A percentile compares a stretch with the other conserved stretches of the same genome.
Evolutionary conservation across 2,329 filamentous ascomycete species (phyloP).

Genomic region (Orbilia quercus): DNA sequence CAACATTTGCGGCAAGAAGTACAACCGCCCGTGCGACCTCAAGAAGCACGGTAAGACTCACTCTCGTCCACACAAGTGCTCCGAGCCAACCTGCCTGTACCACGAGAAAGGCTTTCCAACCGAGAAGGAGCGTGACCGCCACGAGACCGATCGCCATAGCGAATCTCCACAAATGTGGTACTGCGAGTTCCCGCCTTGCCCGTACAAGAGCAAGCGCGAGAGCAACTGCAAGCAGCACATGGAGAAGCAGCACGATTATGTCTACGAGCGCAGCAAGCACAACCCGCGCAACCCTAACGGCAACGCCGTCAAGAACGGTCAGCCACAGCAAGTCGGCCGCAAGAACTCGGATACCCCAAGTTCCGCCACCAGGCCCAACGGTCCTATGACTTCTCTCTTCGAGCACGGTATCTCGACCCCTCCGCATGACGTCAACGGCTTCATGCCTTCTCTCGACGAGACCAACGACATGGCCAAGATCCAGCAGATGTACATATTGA

Average conservation of each 20-base stretch:
- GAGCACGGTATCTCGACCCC: conserved; percentile 55
- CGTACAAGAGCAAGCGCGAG: conserved; percentile 93
- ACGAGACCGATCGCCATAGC: conserved; percentile 96
- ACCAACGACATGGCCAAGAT: conserved; percentile 55
- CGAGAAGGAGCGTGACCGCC: conserved; percentile 95
- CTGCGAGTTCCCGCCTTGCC: conserved; percentile 84
- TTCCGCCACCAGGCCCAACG: conserved; percentile 27
- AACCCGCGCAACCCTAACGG: conserved; percentile 66
- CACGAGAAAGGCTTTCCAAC: conserved; percentile 91
- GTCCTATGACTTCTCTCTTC: conserved; percentile 42
- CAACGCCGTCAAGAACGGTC: conserved; percentile 21
- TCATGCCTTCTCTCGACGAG: conserved; percentile 51
- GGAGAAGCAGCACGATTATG: conserved; percentile 94
- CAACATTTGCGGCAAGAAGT: conserved; percentile 84
- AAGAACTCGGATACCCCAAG: conserved; percentile 51
- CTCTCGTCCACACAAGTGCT: conserved; percentile 94
- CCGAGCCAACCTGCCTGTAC: conserved; percentile 85
- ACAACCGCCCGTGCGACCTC: conserved; percentile 95
- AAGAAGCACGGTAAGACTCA: conserved; percentile 99
- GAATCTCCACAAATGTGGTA: conserved; percentile 80
- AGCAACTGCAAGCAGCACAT: conserved; percentile 99
- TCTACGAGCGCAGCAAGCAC: conserved; percentile 91
- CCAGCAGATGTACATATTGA: conserved; percentile 55
- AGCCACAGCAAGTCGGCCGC: conserved; percentile 36
- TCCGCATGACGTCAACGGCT: conserved; percentile 50